phyloP scores from a whole-genome alignment of 2,329 filamentous ascomycete genomes.

The Ciborinia camelliae region DNA sequence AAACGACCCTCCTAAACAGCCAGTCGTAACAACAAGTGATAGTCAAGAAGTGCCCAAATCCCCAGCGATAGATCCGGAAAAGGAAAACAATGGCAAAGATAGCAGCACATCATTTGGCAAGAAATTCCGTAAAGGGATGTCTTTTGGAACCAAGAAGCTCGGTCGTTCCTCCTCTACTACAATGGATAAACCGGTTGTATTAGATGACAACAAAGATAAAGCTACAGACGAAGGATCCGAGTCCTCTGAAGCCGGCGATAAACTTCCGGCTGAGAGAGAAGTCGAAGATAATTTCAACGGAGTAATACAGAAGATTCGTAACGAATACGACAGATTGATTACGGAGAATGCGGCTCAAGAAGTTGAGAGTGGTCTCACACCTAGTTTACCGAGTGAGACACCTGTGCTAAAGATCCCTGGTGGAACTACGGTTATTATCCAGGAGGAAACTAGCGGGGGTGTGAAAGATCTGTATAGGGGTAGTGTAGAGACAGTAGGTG shows the following conservation, averaged over 20 bases:
- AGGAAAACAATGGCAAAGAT: conserved; percentile 59
- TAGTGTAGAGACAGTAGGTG: conserved; percentile 72
- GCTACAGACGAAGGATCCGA: conserved; percentile 62
- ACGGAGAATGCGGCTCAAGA: conserved; percentile 51
- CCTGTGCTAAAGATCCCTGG: conserved; percentile 70
- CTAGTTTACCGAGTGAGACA: conserved; percentile 69
- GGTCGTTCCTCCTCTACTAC: conserved; percentile 64
- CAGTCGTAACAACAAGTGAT: conserved; percentile 44
- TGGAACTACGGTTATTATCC: conserved; percentile 64
- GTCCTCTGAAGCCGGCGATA: conserved; percentile 52
- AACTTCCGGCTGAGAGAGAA: conserved; percentile 66
- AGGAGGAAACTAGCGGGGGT: conserved; percentile 65
- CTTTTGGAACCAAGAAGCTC: conserved; percentile 81
- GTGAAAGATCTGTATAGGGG: conserved; percentile 87
- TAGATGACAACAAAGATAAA: conserved; percentile 80
- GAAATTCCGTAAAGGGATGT: conserved; percentile 69
- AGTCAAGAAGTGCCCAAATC: conserved; percentile 47
- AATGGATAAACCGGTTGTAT: conserved; percentile 67
- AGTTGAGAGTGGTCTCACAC: conserved; percentile 62
- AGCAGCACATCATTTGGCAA: conserved; percentile 69
- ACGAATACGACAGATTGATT: conserved; percentile 68
- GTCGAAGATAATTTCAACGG: conserved; percentile 74
- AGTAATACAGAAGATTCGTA: conserved; percentile 67
- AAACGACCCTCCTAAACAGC: conserved; percentile 45
- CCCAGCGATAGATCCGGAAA: conserved; percentile 44